A percentile compares a stretch with the other conserved stretches of the same genome.
phyloP scores from a whole-genome alignment of 108 stramenopile genomes.

The Skeletonema grethae region DNA sequence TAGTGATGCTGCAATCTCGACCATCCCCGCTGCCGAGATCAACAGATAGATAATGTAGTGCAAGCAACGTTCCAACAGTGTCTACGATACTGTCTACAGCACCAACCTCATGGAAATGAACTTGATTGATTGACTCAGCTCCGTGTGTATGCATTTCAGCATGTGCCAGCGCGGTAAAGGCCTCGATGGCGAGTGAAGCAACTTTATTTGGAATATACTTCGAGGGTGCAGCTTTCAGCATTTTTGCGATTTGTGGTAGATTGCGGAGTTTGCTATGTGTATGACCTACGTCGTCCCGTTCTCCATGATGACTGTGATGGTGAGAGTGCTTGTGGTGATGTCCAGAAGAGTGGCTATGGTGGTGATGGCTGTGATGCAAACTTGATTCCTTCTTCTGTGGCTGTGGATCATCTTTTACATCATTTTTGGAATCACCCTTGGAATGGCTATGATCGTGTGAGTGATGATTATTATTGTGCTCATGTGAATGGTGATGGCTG shows the following conservation, averaged over 20 bases:
- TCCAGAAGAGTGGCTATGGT: not conserved
- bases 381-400: not conserved
- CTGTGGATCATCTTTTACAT: conserved; percentile 18
- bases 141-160: conserved; percentile 92
- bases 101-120: conserved; percentile 96
- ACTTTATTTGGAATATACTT: conserved; percentile 73
- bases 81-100: conserved; percentile 92
- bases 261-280: conserved; percentile 73
- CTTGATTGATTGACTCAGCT: conserved; percentile 62
- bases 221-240: conserved; percentile 62
- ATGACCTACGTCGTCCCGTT: conserved; percentile 5
- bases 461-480: conserved; percentile 27
- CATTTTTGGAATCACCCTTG: not conserved
- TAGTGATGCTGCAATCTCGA: conserved; percentile 50
- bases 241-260: conserved; percentile 69
- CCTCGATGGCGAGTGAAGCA: conserved; percentile 59
- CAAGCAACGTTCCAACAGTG: conserved; percentile 88
- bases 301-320: conserved; percentile 27
- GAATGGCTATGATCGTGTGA: conserved; percentile 24
- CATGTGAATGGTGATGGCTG: conserved; percentile 29
- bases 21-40: conserved; percentile 35
- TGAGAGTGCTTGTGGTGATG: conserved; percentile 22
- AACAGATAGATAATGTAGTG: conserved; percentile 75
- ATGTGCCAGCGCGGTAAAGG: conserved; percentile 84
- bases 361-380: conserved; percentile 4